Base-by-base conservation (phyloP, 306 rosid genomes). In the Sesbania bispinosa region DNA sequence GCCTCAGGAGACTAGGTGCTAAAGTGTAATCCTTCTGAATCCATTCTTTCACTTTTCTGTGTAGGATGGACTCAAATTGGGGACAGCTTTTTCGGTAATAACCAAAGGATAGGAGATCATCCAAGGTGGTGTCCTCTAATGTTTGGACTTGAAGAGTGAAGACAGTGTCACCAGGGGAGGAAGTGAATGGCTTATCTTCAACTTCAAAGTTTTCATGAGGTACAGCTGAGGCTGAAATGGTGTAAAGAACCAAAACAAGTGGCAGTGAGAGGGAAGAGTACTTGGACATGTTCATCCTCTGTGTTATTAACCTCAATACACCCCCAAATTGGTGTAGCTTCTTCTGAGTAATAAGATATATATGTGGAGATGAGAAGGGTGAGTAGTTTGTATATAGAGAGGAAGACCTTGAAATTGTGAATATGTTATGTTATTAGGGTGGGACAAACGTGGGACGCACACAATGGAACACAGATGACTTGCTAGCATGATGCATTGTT, bases 1-100 rank as follows among this genome's bases (percentile, higher is more conserved):
- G 60, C 78, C 98, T 85, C 10, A 88, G 19, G 64, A 93, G 85
- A 77, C 88, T 75, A 47, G 98, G 85, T 57, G 86, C 93, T 19
- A 90, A 30, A 75, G 86, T 73, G 70, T 18, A 26, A 52, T 93
- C 98, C 52, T 83, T 54, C 0, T 72, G 53, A 33, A 84, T 47
- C 97, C 96, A 85, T 67, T 87, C 68, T 41, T 39, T 43, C 9
- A 88, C 68, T 66, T 90, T 93, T 6, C 10, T 45, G 46, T 74
- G 84, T 6, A 93, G 69, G 39, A 87, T 88, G 59, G 77, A 65
- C 29, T 93, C 97, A 4, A 87, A 84, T 18, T 86, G 73, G 6
- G 94, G 90, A 30, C 98, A 93, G 45, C 60, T 88, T 65, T 64
- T 51, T 1, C 59, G 74, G 60, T 93, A 93, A 75, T 84, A 78